Conservation (phyloP, 1,284 basidiomycete genomes). For the Pseudomicrostroma phylloplanum region DNA sequence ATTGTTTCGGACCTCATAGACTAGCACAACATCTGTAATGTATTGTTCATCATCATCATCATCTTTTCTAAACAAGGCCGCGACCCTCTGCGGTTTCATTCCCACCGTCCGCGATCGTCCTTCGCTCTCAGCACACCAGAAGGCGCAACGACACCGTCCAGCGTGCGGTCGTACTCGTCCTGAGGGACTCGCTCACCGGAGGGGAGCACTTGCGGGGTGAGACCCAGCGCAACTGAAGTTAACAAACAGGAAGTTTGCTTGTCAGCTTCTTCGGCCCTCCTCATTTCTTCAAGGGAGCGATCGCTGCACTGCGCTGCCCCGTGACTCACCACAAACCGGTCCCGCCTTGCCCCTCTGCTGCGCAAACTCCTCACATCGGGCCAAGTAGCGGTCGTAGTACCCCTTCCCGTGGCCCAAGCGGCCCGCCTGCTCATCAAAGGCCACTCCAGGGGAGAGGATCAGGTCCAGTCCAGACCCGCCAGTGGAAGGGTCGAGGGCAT, state of each 20-base stretch:
- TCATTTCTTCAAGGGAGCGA: neutral
- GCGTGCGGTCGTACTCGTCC: conserved; percentile 44
- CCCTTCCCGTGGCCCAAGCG: conserved; percentile 52
- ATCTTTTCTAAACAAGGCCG: too few relatives aligned
- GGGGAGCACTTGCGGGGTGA: conserved; percentile 43
- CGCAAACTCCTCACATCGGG: conserved; percentile 27
- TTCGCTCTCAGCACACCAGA: conserved; percentile 10
- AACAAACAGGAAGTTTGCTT: neutral
- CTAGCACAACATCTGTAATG: too few relatives aligned
- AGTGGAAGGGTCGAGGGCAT: conserved; percentile 40
- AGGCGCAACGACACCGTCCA: conserved; percentile 46
- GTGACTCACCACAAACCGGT: conserved; percentile 15
- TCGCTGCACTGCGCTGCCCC: conserved; percentile 17
- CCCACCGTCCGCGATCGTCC: neutral
- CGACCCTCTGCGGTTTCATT: neutral
- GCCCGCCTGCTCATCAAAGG: conserved; percentile 49
- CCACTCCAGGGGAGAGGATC: conserved; percentile 51
- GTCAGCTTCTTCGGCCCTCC: too few relatives aligned
- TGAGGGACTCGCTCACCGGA: conserved; percentile 36
- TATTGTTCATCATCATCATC: too few relatives aligned
- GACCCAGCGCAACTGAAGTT: conserved; percentile 43
- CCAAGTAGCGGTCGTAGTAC: conserved; percentile 52
- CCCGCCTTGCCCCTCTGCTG: conserved; percentile 13
- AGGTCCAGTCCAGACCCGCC: conserved; percentile 50
- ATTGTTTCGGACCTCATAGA: too few relatives aligned